Evolutionary conservation across 345 rosid genomes (phyloP).

Genomic region (Citrus cavaleriei): DNA sequence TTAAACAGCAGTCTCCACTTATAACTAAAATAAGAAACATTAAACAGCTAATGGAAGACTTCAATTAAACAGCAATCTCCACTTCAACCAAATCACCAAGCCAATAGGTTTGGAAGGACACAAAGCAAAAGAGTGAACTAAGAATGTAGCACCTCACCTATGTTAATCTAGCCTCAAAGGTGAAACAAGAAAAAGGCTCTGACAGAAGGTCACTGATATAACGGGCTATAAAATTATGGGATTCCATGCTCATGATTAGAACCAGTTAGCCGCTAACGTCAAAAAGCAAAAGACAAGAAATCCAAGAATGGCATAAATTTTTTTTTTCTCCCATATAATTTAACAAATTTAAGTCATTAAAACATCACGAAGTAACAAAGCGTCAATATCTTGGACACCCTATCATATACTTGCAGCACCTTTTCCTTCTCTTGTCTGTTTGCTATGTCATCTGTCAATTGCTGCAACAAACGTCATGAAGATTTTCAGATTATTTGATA

Average conservation of each 20-base stretch:
- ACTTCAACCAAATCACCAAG: not conserved
- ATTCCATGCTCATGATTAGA: not conserved
- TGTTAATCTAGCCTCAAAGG: not conserved
- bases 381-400: not conserved
- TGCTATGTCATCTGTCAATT: not conserved
- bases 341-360: not conserved
- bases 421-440: not conserved
- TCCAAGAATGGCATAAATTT: not conserved
- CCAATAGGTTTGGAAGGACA: not conserved
- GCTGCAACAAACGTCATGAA: not conserved
- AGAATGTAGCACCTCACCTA: not conserved
- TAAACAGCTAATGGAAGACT: not conserved
- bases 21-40: conserved; percentile 1
- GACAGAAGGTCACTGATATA: not conserved
- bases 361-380: not conserved
- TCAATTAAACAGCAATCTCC: not conserved
- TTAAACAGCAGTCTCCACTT: not conserved
- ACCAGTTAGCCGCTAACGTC: not conserved
- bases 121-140: not conserved
- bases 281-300: not conserved
- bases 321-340: not conserved
- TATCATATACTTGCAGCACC: not conserved
- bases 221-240: not conserved
- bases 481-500: not conserved
- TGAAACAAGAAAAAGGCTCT: not conserved